These are phyloP conservation scores for Leptographium procerum DNA, from an alignment of 2,329 filamentous ascomycete genomes.

Conservation along the genomic window DNA sequence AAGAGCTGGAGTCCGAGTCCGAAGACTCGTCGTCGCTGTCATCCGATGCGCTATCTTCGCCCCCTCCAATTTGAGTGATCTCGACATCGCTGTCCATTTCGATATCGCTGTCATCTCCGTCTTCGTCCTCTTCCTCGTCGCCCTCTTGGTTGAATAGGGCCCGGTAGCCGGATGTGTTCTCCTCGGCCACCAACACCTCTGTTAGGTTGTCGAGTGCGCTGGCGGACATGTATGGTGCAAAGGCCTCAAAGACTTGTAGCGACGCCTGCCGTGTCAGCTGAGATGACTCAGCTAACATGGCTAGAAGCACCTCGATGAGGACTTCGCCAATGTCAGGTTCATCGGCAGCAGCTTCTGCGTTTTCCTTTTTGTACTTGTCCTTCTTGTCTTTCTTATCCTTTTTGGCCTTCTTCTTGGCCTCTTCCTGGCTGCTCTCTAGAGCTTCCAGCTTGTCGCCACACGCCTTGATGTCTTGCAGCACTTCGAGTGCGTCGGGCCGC, in stretches of 20 bases:
- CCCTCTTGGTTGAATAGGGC: slow-evolving; percentile 63
- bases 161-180: slow-evolving; percentile 73
- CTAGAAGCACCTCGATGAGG: slow-evolving; percentile 79
- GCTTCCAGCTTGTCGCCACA: slow-evolving; percentile 56
- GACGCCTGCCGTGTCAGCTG: slow-evolving; percentile 76
- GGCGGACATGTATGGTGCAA: slow-evolving; percentile 62
- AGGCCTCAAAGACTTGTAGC: slow-evolving; percentile 77
- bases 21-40: slow-evolving; percentile 27
- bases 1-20: slow-evolving; percentile 24
- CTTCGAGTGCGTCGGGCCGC: slow-evolving; percentile 72
- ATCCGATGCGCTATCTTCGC: slow-evolving; percentile 20
- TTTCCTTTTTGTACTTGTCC: slow-evolving; percentile 25
- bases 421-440: slow-evolving; percentile 26
- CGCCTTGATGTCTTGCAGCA: slow-evolving; percentile 69
- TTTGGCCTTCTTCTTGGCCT: not conserved
- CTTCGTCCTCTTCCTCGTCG: slow-evolving; percentile 35
- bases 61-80: slow-evolving; percentile 34
- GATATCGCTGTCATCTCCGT: slow-evolving; percentile 28
- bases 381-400: not conserved
- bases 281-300: slow-evolving; percentile 77
- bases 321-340: slow-evolving; percentile 49
- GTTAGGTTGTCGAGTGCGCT: slow-evolving; percentile 56
- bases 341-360: slow-evolving; percentile 22
- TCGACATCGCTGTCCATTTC: slow-evolving; percentile 29
- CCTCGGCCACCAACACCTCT: slow-evolving; percentile 64